phyloP scores from a whole-genome alignment of 1,139 yeast species.

The Zygotorulaspora mrakii region DNA sequence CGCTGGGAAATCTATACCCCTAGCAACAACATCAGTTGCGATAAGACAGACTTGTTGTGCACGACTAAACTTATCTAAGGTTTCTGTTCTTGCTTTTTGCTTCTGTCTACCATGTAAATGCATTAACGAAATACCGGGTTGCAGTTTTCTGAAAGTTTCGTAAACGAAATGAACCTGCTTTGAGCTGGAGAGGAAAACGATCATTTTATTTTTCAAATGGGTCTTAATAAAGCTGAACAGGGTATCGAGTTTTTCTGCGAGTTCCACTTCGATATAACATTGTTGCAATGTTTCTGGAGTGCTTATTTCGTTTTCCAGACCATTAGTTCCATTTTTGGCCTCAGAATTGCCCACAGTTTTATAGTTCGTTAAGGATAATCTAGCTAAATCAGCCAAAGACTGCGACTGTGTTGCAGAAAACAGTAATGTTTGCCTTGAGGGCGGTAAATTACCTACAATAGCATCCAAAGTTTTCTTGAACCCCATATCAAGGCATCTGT shows the following conservation, averaged over 20 bases:
- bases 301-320: conserved; percentile 47
- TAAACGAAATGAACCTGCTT: conserved; percentile 93
- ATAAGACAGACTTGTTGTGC: conserved; percentile 86
- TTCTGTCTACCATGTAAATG: conserved; percentile 94
- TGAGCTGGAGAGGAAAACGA: conserved; percentile 87
- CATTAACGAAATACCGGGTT: conserved; percentile 92
- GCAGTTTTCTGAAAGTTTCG: conserved; percentile 85
- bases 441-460: conserved; percentile 77
- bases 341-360: conserved; percentile 54
- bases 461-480: conserved; percentile 85
- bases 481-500: conserved; percentile 94
- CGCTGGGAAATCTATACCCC: conserved; percentile 96
- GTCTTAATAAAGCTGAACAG: conserved; percentile 88
- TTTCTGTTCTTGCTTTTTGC: conserved; percentile 88
- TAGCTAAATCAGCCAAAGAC: conserved; percentile 79
- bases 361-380: conserved; percentile 80
- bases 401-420: conserved; percentile 95
- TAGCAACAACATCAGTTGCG: conserved; percentile 95
- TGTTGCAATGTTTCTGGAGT: conserved; percentile 88
- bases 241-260: conserved; percentile 79
- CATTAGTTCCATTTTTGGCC: conserved; percentile 40
- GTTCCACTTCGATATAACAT: conserved; percentile 64
- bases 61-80: conserved; percentile 77
- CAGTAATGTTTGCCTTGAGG: conserved; percentile 79
- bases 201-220: conserved; percentile 77